Conservation (phyloP, 2,329 filamentous ascomycete genomes). For the Penicillium freii region DNA sequence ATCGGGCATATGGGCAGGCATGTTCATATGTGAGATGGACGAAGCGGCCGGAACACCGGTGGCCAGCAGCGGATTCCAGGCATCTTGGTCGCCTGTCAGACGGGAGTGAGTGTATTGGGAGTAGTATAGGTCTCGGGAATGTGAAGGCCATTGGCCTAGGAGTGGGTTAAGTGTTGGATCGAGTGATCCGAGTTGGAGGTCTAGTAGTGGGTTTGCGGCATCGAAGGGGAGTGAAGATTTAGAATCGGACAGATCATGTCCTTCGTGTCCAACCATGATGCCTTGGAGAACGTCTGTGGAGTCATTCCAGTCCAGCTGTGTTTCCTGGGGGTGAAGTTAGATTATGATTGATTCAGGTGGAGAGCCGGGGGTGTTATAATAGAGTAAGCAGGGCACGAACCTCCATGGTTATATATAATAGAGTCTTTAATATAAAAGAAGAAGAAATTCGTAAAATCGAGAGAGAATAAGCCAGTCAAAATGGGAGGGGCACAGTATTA, state of each 20-base stretch:
- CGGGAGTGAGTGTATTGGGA: slow-evolving; percentile 22
- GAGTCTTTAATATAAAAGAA: neutral
- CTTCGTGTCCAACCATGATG: slow-evolving; percentile 25
- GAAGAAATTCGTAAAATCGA: neutral
- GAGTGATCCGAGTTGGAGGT: slow-evolving; percentile 25
- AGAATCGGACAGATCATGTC: slow-evolving; percentile 5
- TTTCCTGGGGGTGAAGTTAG: slow-evolving; percentile 4
- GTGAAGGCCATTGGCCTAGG: slow-evolving; percentile 23
- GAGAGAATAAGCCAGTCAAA: neutral
- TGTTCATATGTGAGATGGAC: slow-evolving; percentile 19
- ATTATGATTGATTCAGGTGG: neutral
- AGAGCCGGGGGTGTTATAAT: neutral
- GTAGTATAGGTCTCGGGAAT: slow-evolving; percentile 21
- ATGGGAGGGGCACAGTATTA: slow-evolving; percentile 9
- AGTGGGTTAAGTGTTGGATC: slow-evolving; percentile 14
- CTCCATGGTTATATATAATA: slow-evolving; percentile 8
- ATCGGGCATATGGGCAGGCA: slow-evolving; percentile 18
- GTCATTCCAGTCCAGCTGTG: slow-evolving; percentile 22
- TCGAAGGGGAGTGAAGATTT: slow-evolving; percentile 15
- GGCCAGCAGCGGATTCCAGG: slow-evolving; percentile 35
- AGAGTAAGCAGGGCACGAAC: slow-evolving; percentile 8
- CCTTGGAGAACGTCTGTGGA: slow-evolving; percentile 34
- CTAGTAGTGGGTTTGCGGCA: slow-evolving; percentile 23
- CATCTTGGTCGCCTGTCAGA: slow-evolving; percentile 27
- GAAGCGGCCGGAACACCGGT: slow-evolving; percentile 26